A percentile compares a stretch with the other conserved stretches of the same genome.
phyloP scores from a whole-genome alignment of 2,329 filamentous ascomycete species.

The Aureobasidium sp. region DNA sequence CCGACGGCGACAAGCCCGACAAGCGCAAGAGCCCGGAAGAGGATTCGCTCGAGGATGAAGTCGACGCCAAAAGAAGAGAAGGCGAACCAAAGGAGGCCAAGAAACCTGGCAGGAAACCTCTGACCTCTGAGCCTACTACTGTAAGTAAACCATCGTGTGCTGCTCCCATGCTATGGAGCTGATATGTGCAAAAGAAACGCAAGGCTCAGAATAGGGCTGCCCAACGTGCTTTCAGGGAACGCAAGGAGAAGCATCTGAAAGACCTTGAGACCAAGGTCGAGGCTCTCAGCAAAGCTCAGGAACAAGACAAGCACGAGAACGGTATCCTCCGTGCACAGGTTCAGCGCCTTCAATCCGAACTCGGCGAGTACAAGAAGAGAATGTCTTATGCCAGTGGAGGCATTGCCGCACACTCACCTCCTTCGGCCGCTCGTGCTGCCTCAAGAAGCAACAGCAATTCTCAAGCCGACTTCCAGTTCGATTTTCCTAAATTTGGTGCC shows the following conservation, averaged over 20 bases:
- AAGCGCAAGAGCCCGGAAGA: slow-evolving; percentile 65
- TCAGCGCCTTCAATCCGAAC: slow-evolving; percentile 74
- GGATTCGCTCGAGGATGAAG: slow-evolving; percentile 55
- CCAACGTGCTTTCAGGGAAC: slow-evolving; percentile 86
- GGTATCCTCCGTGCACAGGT: slow-evolving; percentile 75
- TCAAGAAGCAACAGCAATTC: slow-evolving; percentile 31
- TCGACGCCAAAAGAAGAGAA: slow-evolving; percentile 68
- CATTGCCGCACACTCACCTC: slow-evolving; percentile 38
- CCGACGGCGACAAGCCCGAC: slow-evolving; percentile 46
- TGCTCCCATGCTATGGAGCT: neutral
- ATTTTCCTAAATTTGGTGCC: slow-evolving; percentile 88
- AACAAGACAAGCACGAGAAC: slow-evolving; percentile 80
- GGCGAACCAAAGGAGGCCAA: slow-evolving; percentile 79
- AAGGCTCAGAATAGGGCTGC: slow-evolving; percentile 94
- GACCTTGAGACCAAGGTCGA: slow-evolving; percentile 66
- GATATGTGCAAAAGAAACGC: slow-evolving; percentile 56
- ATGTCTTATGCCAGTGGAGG: slow-evolving; percentile 53
- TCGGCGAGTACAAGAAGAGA: slow-evolving; percentile 85
- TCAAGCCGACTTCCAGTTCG: slow-evolving; percentile 77
- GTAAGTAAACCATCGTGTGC: slow-evolving; percentile 52
- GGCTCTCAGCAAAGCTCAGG: slow-evolving; percentile 69
- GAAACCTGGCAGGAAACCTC: slow-evolving; percentile 91
- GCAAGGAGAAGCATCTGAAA: slow-evolving; percentile 86
- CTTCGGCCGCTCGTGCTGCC: slow-evolving; percentile 20
- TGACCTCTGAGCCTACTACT: slow-evolving; percentile 90